Evolutionary conservation across 371 early-diverging fungal genomes (phyloP).

Genomic region (Mucor racemosus): DNA sequence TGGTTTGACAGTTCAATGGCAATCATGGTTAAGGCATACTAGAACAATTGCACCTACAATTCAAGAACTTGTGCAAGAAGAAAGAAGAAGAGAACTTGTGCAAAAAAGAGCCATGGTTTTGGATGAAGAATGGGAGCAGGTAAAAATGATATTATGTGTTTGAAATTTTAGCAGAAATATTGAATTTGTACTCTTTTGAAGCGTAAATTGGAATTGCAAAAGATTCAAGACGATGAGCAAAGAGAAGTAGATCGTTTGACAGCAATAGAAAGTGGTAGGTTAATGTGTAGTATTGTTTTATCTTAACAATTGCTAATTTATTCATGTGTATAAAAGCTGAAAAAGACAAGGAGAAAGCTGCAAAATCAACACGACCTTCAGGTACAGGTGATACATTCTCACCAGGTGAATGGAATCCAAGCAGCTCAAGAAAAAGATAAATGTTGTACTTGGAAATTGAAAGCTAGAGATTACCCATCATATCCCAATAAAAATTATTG

Average conservation of each 20-base stretch:
- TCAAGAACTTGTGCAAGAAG: conserved; percentile 51
- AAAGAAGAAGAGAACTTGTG: conserved; percentile 42
- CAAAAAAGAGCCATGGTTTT: conserved; percentile 55
- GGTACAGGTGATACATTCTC: conserved; percentile 49
- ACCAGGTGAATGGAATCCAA: conserved; percentile 49
- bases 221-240: conserved; percentile 18
- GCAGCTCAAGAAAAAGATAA: conserved; percentile 11
- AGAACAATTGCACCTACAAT: conserved; percentile 60
- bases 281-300: neutral
- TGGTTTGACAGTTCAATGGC: conserved; percentile 67
- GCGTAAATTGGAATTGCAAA: conserved; percentile 31
- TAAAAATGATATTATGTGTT: conserved; percentile 1
- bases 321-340: neutral
- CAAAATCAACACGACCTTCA: conserved; percentile 29
- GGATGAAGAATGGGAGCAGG: conserved; percentile 37
- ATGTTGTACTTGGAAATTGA: neutral
- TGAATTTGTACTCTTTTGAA: neutral
- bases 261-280: conserved; percentile 15
- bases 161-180: neutral
- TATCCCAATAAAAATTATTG: neutral
- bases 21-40: conserved; percentile 73
- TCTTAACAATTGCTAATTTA: neutral
- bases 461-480: neutral
- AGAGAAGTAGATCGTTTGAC: conserved; percentile 12
- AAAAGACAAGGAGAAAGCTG: conserved; percentile 11